Evolutionary conservation across 208 protist genomes (phyloP).

Genomic region (Crithidia sp.): DNA sequence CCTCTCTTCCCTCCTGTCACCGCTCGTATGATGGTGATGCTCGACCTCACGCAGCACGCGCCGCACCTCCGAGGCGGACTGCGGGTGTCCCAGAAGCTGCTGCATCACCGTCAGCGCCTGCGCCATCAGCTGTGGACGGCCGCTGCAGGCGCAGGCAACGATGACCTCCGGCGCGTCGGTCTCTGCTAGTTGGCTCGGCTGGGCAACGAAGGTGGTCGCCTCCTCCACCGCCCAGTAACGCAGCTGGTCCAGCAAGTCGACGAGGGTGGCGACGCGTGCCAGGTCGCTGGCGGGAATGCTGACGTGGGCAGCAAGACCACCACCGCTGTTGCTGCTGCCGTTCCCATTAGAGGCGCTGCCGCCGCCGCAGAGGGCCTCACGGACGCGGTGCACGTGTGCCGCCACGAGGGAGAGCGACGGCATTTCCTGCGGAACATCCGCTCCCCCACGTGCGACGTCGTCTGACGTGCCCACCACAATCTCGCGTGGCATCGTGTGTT

Average conservation of each 20-base stretch:
- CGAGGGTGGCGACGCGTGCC: conserved; percentile 34
- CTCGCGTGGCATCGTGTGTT: conserved; percentile 5
- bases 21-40: background rate
- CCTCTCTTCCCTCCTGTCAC: background rate
- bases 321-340: conserved; percentile 5
- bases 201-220: conserved; percentile 40
- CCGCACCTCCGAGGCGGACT: conserved; percentile 55
- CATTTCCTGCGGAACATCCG: background rate
- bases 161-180: conserved; percentile 60
- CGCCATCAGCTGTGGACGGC: conserved; percentile 52
- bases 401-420: conserved; percentile 28
- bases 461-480: conserved; percentile 10
- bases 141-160: conserved; percentile 42
- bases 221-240: conserved; percentile 81
- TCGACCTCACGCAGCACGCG: conserved; percentile 23
- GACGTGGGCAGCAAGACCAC: conserved; percentile 21
- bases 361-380: conserved; percentile 24
- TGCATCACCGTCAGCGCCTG: conserved; percentile 48
- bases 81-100: conserved; percentile 54
- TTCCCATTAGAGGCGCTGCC: conserved; percentile 1
- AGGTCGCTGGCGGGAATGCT: conserved; percentile 35
- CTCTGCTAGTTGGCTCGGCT: conserved; percentile 67
- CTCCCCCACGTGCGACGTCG: background rate
- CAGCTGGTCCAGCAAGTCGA: conserved; percentile 67
- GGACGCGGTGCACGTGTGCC: conserved; percentile 31